Evolutionary conservation across 495 filamentous ascomycete species (phyloP), one percentile per base, ranked within the genome.

Genomic region (Entonaema liquescens): DNA sequence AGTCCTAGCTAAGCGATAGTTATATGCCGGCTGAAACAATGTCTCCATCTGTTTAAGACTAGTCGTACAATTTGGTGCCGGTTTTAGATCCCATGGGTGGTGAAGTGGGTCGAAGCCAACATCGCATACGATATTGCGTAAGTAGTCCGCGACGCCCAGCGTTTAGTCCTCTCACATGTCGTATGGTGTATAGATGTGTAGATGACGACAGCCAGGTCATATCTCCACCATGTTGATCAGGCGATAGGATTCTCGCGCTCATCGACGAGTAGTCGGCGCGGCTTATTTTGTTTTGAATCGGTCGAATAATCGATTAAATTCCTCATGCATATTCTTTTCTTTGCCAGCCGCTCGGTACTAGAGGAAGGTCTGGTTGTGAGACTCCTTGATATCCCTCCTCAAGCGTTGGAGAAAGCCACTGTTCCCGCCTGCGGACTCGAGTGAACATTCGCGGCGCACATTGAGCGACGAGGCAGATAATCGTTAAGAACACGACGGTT

Each of bases 381-480:
- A 31, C 23, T 6, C 61, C 70, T 59, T 47, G 42, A 19, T 47
- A 47, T 47, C 19, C 42, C 19, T 73, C 70, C 38, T 73, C 70
- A 0, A 73, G 31, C n/a, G 67, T 50, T 13, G 71, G 57, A 19
- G 28, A 31, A 21, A 78, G 62, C 74, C 74, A 77, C 9, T 49
- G 33, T n/a, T 77, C 74, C 23, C 55, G 68, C 35, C 67, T 61
- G n/a, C 50, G 44, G 6, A 58, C n/a, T 19, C 53, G 53, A 5
- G 68, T 54, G 35, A 56, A 77, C 49, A 75, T 21, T 2, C 67
- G 58, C 38, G 74, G 72, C 0, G 72, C 74, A 9, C 59, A 77
- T 28, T 71, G 74, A 17, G 74, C 69, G 4, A 67, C 21, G 15
- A 71, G 62, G 25, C 74, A 77, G 23, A 77, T 23, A 19, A 77